These are phyloP conservation scores for Cadophora gregata DNA, from an alignment of 2,329 filamentous ascomycete species.

Conservation along the genomic window DNA sequence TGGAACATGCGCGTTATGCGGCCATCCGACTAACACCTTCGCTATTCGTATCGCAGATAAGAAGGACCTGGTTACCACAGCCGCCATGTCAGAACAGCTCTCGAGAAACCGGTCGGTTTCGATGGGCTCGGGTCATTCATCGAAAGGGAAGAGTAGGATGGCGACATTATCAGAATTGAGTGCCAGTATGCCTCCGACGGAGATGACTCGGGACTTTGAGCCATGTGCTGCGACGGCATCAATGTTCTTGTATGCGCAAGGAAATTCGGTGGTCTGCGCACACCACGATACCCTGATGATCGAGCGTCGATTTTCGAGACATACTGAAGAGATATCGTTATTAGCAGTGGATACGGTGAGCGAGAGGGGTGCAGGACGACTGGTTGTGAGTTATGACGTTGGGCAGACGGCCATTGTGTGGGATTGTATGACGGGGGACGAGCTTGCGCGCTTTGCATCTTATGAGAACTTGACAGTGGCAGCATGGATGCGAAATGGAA, in stretches of 20 bases:
- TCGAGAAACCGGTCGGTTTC: conserved; percentile 65
- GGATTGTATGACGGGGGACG: conserved; percentile 91
- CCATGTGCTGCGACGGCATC: conserved; percentile 90
- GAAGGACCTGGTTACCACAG: conserved; percentile 41
- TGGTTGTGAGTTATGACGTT: conserved; percentile 92
- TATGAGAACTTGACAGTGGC: conserved; percentile 87
- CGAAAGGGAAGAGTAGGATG: conserved; percentile 51
- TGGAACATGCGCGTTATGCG: conserved; percentile 37
- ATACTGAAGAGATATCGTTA: conserved; percentile 82
- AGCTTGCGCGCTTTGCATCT: conserved; percentile 89
- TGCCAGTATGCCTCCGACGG: conserved; percentile 52
- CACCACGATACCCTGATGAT: conserved; percentile 93
- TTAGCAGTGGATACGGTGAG: conserved; percentile 91
- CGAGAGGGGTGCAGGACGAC: conserved; percentile 80
- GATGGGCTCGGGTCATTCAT: conserved; percentile 61
- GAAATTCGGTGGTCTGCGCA: conserved; percentile 80
- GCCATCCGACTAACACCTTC: conserved; percentile 41
- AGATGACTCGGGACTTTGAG: conserved; percentile 69
- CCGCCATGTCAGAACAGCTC: conserved; percentile 62
- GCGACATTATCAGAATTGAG: conserved; percentile 58
- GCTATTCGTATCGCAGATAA: conserved; percentile 38
- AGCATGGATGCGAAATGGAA: conserved; percentile 96
- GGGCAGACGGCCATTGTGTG: conserved; percentile 94
- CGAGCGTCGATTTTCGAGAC: conserved; percentile 83
- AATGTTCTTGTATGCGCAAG: conserved; percentile 88